A percentile compares a stretch with the other conserved stretches of the same genome.
Evolutionary conservation across 108 stramenopile genomes (phyloP).

Genomic region (Licmophora abbreviata): DNA sequence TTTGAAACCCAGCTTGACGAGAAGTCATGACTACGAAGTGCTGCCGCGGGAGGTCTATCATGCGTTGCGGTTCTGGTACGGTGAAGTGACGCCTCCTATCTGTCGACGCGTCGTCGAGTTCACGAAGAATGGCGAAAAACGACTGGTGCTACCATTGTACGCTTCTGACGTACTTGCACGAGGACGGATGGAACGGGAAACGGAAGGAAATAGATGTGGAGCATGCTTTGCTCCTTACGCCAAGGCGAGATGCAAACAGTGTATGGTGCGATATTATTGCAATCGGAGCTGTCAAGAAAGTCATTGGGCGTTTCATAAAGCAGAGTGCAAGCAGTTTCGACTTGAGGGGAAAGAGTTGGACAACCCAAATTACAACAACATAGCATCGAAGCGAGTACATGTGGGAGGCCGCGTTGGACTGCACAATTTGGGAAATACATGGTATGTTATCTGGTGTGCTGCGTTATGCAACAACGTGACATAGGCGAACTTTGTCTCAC

Average conservation of each 20-base stretch:
- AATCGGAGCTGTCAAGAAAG: constrained; percentile 45
- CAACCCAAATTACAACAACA: constrained; percentile 7
- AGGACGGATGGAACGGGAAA: neutral
- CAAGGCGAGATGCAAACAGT: constrained; percentile 32
- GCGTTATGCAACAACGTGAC: too few species aligned
- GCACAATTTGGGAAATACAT: constrained; percentile 94
- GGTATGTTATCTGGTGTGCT: too few species aligned
- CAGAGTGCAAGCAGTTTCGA: constrained; percentile 17
- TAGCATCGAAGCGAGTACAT: constrained; percentile 4
- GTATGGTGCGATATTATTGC: constrained; percentile 46
- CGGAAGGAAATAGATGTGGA: constrained; percentile 13
- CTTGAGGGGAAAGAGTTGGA: neutral
- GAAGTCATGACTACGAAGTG: constrained; percentile 79
- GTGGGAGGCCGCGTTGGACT: constrained; percentile 71
- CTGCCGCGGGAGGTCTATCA: constrained; percentile 70
- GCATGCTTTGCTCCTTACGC: constrained; percentile 50
- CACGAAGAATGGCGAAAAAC: neutral
- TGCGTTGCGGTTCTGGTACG: constrained; percentile 64
- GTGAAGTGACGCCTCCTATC: constrained; percentile 50
- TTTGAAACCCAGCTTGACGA: constrained; percentile 47
- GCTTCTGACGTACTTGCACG: neutral
- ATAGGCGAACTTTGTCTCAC: too few species aligned
- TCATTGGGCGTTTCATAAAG: constrained; percentile 65
- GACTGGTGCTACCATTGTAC: neutral
- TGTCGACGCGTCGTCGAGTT: constrained; percentile 26